Percentiles rank a stretch among this genome's conserved stretches.
These are phyloP conservation scores for Candolleomyces efflorescens DNA, from an alignment of 768 basidiomycete species.

Conservation along the genomic window DNA sequence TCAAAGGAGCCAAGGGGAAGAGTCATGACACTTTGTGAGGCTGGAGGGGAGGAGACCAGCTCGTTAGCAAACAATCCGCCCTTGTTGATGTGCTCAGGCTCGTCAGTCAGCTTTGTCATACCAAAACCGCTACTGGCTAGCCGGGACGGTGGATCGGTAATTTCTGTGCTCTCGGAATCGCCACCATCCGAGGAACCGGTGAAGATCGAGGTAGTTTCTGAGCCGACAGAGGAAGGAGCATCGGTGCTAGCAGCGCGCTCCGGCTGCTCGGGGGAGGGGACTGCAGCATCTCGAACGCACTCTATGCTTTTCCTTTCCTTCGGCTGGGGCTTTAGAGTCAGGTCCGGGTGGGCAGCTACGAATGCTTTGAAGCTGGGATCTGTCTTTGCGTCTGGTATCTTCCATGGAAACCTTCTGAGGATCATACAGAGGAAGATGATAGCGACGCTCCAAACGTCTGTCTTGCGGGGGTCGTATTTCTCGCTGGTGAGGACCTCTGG, in stretches of 20 bases:
- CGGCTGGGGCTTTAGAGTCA: slow-evolving; percentile 48
- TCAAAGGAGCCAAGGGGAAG: slow-evolving; percentile 13
- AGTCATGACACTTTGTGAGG: slow-evolving; percentile 13
- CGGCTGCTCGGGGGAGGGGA: slow-evolving; percentile 23
- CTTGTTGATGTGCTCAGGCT: slow-evolving; percentile 14
- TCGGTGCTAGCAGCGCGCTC: slow-evolving; percentile 33
- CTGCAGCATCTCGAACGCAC: slow-evolving; percentile 18
- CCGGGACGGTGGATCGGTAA: slow-evolving; percentile 47
- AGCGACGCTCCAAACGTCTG: slow-evolving; percentile 97
- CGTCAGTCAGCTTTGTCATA: slow-evolving; percentile 13
- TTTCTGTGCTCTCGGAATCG: slow-evolving; percentile 40
- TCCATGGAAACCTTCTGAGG: slow-evolving; percentile 97
- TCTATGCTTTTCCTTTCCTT: slow-evolving; percentile 21
- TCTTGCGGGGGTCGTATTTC: slow-evolving; percentile 91
- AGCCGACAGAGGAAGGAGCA: slow-evolving; percentile 32
- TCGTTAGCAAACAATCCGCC: slow-evolving; percentile 9
- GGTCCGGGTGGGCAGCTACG: slow-evolving; percentile 88
- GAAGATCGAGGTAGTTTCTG: slow-evolving; percentile 43
- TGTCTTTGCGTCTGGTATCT: slow-evolving; percentile 91
- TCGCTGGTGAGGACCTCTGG: slow-evolving; percentile 86
- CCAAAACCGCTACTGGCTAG: slow-evolving; percentile 26
- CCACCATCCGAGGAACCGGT: slow-evolving; percentile 33
- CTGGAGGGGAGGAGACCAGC: background rate
- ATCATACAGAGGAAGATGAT: slow-evolving; percentile 99
- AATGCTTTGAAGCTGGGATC: slow-evolving; percentile 92